These are phyloP conservation scores for Sisymbrium altissimum DNA, from an alignment of 345 rosid genomes.

Conservation along the genomic window DNA sequence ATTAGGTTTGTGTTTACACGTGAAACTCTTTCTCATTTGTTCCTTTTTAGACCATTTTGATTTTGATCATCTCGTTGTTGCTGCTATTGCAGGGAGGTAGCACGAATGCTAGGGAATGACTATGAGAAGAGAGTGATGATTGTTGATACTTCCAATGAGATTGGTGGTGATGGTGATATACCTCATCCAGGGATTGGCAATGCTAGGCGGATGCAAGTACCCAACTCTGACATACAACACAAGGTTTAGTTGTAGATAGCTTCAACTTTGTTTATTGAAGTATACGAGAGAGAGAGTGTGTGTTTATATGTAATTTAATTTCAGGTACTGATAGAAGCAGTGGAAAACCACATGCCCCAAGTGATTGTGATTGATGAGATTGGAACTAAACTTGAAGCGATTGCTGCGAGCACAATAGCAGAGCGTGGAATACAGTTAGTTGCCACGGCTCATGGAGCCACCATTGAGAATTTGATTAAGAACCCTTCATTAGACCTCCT, in stretches of 20 bases:
- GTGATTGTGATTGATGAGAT: constrained; percentile 94
- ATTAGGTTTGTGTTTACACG: constrained; percentile 54
- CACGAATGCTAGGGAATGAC: constrained; percentile 89
- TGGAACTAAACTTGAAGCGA: constrained; percentile 91
- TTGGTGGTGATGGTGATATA: constrained; percentile 97
- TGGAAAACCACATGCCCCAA: constrained; percentile 96
- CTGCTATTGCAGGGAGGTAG: constrained; percentile 77
- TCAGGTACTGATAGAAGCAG: constrained; percentile 87
- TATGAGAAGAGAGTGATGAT: constrained; percentile 84
- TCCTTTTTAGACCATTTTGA: background rate
- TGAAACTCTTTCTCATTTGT: background rate
- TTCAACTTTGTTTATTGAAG: background rate
- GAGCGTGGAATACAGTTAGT: constrained; percentile 96
- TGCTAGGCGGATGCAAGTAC: constrained; percentile 98
- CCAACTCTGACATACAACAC: constrained; percentile 78
- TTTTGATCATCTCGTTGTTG: background rate
- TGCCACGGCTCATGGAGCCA: constrained; percentile 88
- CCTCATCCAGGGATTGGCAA: constrained; percentile 92
- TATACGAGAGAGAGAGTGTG: background rate
- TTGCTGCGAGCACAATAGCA: constrained; percentile 94
- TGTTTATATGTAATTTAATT: background rate
- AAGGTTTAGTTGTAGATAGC: constrained; percentile 37
- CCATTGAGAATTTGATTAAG: constrained; percentile 79
- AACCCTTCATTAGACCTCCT: constrained; percentile 93
- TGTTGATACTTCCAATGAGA: constrained; percentile 94